Evolutionary conservation across 1,284 basidiomycete species (phyloP), one percentile per base, ranked within the genome.

Genomic region (Caloboletus firmus): DNA sequence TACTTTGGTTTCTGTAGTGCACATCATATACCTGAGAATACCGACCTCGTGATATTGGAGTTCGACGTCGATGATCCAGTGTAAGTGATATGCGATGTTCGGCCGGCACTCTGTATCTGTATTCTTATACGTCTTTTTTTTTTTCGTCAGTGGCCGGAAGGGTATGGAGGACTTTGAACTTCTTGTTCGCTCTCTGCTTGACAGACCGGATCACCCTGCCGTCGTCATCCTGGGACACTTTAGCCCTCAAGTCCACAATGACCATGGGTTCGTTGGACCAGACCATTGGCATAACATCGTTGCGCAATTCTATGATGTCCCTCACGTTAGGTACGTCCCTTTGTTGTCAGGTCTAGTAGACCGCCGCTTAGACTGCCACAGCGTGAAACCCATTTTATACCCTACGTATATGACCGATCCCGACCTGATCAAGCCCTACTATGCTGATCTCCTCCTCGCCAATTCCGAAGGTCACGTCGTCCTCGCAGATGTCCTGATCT

Each of bases 301-400:
- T 4, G 91, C 95, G 1, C 93, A 95, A 68, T 97, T 94, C 74
- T 98, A 98, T 75, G 95, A 98, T 67, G 82, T 97, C 30, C 93
- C 95, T 0, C 91, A 97, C 69, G 77, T 98, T 64, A 84, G 81
- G 85, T 83, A 32, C 45, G 75, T 61, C 5, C 3, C n/a, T 36
- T 40, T 34, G 5, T 28, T 36, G n/a, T 36, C 35, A 0, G 18
- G 22, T 28, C 15, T 42, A 13, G 22, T 32, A 32, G n/a, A 22
- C n/a, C 1, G 6, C 51, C n/a, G 22, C 54, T n/a, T 7, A 58
- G 12, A 5, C 44, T 52, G 17, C 32, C 42, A 32, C 57, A 92
- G 87, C 70, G 82, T 84, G 56, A 95, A 95, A 73, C 83, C 92
- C 11, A 71, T 91, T 35, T 72, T 95, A 4, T 95, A 93, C 73